Evolutionary conservation across 2,329 filamentous ascomycete species (phyloP), one percentile per base, ranked within the genome.

Genomic region (Lecanicillium sp.): DNA sequence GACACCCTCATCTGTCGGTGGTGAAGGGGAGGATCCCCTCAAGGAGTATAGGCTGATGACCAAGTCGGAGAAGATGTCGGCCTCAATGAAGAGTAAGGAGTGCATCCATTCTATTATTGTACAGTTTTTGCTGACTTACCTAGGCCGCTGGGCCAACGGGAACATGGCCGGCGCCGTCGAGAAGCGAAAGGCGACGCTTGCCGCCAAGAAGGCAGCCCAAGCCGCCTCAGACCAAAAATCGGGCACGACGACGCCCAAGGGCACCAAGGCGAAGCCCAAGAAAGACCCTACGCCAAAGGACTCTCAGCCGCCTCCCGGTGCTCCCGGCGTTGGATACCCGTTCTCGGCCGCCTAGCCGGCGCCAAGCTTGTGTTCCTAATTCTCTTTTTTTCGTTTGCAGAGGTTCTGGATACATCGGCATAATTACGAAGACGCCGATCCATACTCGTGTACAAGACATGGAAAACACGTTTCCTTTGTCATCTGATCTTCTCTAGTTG

Each of bases 11-110:
- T 61, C 54, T 14, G 41, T 54, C 11, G 45, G 53, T 20, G 65
- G 62, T 4, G 65, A 66, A 10, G 62, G 57, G 12, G 69, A 72
- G 21, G 69, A 74, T 50, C 57, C 60, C 15, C 59, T 55, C 39
- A 80, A 81, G 64, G 75, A 79, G 44, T 81, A 81, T 56, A 73
- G 74, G 29, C 69, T 73, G 36, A 81, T 81, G 77, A 81, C 76
- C 40, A 82, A 82, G 65, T 79, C 76, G 24, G 78, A 82, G 64
- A 82, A 82, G 69, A 81, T 82, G 78, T 79, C 75, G n/a, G 72
- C 72, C 15, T 81, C 77, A 3, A 82, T 82, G 78, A 79, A 79
- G 67, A 76, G 78, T 81, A 67, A 66, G 72, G 12, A 32, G 5
- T 20, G 15, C 20, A 30, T 38, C 35, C 12, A 19, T 10, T 20